Percentiles rank a stretch among this genome's conserved stretches.
Evolutionary conservation across 257 asterid species (phyloP).

Genomic region (Forsythia suspensa): DNA sequence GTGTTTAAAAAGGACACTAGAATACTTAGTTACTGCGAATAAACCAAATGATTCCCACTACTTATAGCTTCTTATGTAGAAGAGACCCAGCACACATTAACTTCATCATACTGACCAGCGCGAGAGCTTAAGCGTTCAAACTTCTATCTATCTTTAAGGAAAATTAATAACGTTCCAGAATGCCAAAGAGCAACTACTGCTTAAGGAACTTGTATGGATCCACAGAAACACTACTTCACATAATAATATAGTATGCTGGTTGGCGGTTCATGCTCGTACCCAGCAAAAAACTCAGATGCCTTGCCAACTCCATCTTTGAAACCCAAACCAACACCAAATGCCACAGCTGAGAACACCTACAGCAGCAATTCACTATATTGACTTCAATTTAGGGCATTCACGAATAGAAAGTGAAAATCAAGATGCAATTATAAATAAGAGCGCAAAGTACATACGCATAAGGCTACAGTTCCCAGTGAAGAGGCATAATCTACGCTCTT

Average conservation of each 20-base stretch:
- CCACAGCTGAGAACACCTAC: slow-evolving; percentile 91
- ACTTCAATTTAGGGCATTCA: slow-evolving; percentile 47
- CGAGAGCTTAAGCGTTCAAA: background rate
- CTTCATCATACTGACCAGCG: background rate
- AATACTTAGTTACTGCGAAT: background rate
- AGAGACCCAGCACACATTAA: background rate
- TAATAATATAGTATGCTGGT: background rate
- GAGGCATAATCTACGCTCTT: slow-evolving; percentile 48
- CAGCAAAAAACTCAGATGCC: slow-evolving; percentile 95
- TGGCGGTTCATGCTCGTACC: slow-evolving; percentile 52
- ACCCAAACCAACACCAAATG: slow-evolving; percentile 90
- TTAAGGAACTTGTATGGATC: slow-evolving; percentile 15
- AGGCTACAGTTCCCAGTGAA: slow-evolving; percentile 76
- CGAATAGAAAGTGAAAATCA: slow-evolving; percentile 3
- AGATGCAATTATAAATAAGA: slow-evolving; percentile 6
- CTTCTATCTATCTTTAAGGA: background rate
- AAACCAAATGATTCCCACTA: background rate
- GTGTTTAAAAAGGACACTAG: background rate
- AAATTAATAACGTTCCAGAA: background rate
- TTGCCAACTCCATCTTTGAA: slow-evolving; percentile 71
- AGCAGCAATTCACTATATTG: slow-evolving; percentile 47
- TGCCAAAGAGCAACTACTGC: background rate
- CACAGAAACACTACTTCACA: slow-evolving; percentile 1
- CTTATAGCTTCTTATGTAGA: background rate
- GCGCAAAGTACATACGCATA: slow-evolving; percentile 62